phyloP scores from a whole-genome alignment of 208 protist genomes.

The Leishmania amazonensis region DNA sequence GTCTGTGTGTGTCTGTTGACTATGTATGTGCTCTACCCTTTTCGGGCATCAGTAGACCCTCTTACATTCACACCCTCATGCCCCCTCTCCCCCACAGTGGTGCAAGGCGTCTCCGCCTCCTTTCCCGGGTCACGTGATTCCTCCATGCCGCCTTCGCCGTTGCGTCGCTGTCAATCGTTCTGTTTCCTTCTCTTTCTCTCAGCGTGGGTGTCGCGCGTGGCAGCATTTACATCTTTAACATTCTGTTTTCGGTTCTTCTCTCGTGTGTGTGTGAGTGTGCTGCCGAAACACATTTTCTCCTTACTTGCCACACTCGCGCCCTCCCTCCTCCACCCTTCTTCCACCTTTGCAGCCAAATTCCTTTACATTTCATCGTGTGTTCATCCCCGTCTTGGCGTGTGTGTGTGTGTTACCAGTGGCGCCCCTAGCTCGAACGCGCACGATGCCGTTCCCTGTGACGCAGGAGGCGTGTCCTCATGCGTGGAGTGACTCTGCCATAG shows the following conservation, averaged over 20 bases:
- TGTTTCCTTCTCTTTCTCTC: not conserved
- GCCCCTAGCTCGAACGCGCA: not conserved
- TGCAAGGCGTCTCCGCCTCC: not conserved
- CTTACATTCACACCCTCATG: not conserved
- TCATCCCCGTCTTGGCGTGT: constrained; percentile 15
- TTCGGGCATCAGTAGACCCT: not conserved
- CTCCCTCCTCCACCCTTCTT: not conserved
- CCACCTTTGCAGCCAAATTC: not conserved
- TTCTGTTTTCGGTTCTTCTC: not conserved
- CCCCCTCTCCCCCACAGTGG: not conserved
- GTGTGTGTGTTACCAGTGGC: constrained; percentile 10
- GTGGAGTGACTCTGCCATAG: constrained; percentile 72
- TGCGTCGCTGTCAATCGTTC: not conserved
- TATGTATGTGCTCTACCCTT: not conserved
- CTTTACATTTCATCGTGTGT: constrained; percentile 14
- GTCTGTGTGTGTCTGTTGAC: not conserved
- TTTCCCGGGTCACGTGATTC: not conserved
- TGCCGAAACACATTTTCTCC: not conserved
- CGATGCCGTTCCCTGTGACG: constrained; percentile 48
- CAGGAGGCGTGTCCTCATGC: constrained; percentile 78
- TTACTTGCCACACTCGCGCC: not conserved
- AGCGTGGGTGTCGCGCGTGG: not conserved
- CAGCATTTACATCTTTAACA: not conserved
- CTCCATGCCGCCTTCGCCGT: not conserved
- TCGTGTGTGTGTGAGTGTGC: not conserved